Percentiles rank a stretch among this genome's conserved stretches.
phyloP scores from a whole-genome alignment of 306 rosid genomes.

The Styphnolobium japonicum region DNA sequence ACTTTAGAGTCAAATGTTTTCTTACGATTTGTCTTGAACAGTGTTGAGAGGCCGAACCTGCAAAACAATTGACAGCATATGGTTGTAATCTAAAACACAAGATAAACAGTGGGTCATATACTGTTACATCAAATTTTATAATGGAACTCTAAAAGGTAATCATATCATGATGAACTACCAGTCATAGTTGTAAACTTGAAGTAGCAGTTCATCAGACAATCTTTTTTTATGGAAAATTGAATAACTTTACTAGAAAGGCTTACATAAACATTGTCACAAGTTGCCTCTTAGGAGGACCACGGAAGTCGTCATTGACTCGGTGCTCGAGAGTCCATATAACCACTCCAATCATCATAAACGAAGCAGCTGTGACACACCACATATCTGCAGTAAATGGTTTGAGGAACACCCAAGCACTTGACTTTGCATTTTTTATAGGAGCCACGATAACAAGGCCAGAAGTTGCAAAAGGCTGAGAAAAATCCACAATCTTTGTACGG shows the following conservation, averaged over 20 bases:
- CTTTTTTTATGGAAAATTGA: neutral
- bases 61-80: conserved; percentile 37
- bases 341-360: conserved; percentile 69
- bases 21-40: conserved; percentile 94
- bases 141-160: neutral
- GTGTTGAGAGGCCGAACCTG: conserved; percentile 98
- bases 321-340: conserved; percentile 97
- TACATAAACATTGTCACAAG: conserved; percentile 70
- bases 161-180: neutral
- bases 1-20: conserved; percentile 18
- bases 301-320: conserved; percentile 83
- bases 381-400: conserved; percentile 82
- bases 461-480: conserved; percentile 90
- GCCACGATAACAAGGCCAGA: conserved; percentile 92
- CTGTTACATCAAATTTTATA: conserved; percentile 14
- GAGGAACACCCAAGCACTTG: conserved; percentile 91
- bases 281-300: conserved; percentile 92
- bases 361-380: conserved; percentile 78
- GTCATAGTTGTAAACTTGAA: neutral
- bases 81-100: conserved; percentile 32
- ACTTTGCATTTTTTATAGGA: conserved; percentile 48
- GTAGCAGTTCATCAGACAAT: neutral
- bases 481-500: conserved; percentile 76
- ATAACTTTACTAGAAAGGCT: conserved; percentile 27
- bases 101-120: neutral